Evolutionary conservation across 2,329 filamentous ascomycete genomes (phyloP).

Genomic region (Trichoderma sp.): DNA sequence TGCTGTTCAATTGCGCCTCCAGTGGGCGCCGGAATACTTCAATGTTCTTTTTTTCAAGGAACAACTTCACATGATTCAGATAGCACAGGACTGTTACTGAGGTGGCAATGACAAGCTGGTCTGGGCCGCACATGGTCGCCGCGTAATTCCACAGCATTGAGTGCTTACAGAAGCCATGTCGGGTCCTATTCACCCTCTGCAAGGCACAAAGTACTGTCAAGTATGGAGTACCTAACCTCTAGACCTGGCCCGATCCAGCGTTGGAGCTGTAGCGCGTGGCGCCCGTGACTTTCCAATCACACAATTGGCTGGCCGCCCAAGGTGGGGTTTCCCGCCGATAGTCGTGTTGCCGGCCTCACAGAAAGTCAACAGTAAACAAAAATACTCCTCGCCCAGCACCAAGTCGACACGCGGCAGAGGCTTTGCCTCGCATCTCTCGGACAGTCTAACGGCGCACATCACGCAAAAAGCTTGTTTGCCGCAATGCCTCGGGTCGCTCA

Average conservation of each 20-base stretch:
- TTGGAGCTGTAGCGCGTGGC: slow-evolving; percentile 11
- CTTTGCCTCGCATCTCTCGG: slow-evolving; percentile 13
- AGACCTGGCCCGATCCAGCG: background rate
- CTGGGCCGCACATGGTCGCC: background rate
- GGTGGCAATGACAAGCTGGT: background rate
- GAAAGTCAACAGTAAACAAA: slow-evolving; percentile 26
- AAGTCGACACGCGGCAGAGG: slow-evolving; percentile 21
- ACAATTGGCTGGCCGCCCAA: slow-evolving; percentile 1
- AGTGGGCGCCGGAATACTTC: background rate
- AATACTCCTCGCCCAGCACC: background rate
- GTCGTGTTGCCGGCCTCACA: slow-evolving; percentile 9
- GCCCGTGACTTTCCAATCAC: background rate
- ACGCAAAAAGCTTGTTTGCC: background rate
- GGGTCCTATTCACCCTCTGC: background rate
- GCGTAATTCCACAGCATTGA: background rate
- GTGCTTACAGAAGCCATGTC: background rate
- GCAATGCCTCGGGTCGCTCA: slow-evolving; percentile 63
- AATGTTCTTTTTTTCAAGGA: background rate
- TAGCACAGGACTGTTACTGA: background rate
- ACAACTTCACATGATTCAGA: background rate
- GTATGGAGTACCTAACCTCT: background rate
- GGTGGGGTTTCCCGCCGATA: slow-evolving; percentile 7
- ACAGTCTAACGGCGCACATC: background rate
- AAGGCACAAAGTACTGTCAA: background rate
- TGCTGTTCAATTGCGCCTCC: background rate